phyloP scores from a whole-genome alignment of 2,329 filamentous ascomycete genomes.

The Ceratocystis smalleyi region DNA sequence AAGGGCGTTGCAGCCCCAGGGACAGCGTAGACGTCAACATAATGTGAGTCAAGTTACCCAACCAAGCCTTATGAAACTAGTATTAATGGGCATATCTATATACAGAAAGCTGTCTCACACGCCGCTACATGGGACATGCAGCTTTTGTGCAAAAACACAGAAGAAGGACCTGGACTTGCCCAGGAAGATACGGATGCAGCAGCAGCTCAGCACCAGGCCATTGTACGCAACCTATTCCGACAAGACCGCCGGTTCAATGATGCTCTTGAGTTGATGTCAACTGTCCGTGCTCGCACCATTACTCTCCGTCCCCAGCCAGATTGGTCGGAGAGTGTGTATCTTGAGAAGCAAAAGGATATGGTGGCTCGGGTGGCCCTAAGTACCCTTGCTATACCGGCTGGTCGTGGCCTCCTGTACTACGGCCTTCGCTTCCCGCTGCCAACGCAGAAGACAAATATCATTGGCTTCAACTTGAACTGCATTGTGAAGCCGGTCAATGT shows the following conservation, averaged over 20 bases:
- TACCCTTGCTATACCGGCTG: conserved; percentile 76
- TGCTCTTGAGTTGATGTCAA: conserved; percentile 71
- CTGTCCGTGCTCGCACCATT: conserved; percentile 63
- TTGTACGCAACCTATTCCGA: conserved; percentile 76
- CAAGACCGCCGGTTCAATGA: conserved; percentile 84
- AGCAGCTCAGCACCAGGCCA: conserved; percentile 65
- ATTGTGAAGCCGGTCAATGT: conserved; percentile 84
- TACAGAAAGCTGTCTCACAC: conserved; percentile 38
- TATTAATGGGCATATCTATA: conserved; percentile 2
- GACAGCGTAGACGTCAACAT: not conserved
- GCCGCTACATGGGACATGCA: conserved; percentile 58
- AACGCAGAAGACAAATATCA: conserved; percentile 79
- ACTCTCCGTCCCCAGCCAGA: conserved; percentile 58
- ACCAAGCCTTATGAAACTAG: no score
- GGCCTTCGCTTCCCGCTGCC: conserved; percentile 74
- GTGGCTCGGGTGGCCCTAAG: conserved; percentile 74
- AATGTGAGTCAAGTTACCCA: not conserved
- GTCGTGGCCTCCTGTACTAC: conserved; percentile 76
- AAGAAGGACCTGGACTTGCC: conserved; percentile 38
- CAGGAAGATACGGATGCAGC: conserved; percentile 57
- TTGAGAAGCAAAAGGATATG: conserved; percentile 84
- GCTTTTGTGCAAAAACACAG: conserved; percentile 54
- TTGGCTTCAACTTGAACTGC: conserved; percentile 83
- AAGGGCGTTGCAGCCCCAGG: not conserved
- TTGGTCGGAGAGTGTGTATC: conserved; percentile 71